These are phyloP conservation scores for Pinus taeda DNA, from an alignment of 75 land plant species.

Conservation along the genomic window DNA sequence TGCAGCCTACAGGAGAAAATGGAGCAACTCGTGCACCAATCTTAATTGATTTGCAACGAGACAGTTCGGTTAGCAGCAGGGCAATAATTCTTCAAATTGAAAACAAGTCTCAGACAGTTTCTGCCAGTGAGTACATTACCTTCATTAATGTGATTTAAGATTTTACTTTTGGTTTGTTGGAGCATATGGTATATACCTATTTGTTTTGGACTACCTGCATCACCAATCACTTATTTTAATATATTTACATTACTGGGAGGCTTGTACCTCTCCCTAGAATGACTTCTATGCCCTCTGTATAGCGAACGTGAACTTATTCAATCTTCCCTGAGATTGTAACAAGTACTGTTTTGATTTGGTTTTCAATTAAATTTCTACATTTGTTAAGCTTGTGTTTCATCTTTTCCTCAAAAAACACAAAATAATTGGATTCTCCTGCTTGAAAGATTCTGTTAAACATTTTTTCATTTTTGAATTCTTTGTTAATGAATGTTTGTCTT, in stretches of 20 bases:
- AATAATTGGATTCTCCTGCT: no score
- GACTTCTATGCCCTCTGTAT: neutral
- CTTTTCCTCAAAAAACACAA: no score
- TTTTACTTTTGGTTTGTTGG: conserved; percentile 1
- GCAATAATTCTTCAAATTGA: conserved; percentile 73
- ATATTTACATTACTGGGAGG: neutral
- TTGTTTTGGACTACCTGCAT: neutral
- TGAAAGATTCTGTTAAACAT: neutral
- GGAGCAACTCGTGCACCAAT: conserved; percentile 99
- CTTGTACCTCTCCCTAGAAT: neutral
- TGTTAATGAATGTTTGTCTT: neutral
- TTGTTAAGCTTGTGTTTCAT: neutral
- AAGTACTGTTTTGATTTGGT: neutral
- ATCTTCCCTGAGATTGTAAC: neutral
- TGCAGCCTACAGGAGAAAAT: conserved; percentile 98
- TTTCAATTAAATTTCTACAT: neutral
- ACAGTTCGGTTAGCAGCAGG: conserved; percentile 59
- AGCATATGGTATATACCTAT: neutral
- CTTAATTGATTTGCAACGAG: conserved; percentile 71
- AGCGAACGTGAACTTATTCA: neutral
- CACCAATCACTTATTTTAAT: no score
- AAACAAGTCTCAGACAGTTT: conserved; percentile 73
- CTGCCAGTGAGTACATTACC: conserved; percentile 73
- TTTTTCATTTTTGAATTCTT: neutral
- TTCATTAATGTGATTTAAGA: conserved; percentile 5